Evolutionary conservation across 2,329 filamentous ascomycete genomes (phyloP).

Genomic region (Xylaria sp.): DNA sequence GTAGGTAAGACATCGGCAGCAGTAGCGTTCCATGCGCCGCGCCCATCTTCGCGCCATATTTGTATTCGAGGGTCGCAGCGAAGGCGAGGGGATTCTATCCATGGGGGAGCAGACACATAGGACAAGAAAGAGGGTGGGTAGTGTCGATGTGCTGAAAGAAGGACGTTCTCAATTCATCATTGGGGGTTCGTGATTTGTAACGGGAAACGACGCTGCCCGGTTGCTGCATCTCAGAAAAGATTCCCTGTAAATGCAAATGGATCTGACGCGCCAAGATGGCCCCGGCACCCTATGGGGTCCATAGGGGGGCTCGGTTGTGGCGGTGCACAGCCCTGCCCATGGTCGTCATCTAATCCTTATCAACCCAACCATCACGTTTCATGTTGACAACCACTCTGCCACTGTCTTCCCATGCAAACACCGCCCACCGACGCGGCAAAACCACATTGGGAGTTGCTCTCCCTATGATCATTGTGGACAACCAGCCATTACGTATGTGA

Average conservation of each 20-base stretch:
- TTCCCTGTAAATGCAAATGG: too few relatives aligned
- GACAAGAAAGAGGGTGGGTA: background rate
- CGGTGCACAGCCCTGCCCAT: background rate
- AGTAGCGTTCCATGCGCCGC: slow-evolving; percentile 76
- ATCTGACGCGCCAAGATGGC: too few relatives aligned
- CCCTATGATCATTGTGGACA: background rate
- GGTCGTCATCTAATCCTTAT: background rate
- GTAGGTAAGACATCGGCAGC: slow-evolving; percentile 77
- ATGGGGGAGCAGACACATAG: slow-evolving; percentile 20
- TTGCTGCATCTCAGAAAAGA: background rate
- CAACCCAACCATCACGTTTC: background rate
- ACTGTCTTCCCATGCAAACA: background rate
- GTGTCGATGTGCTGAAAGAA: background rate
- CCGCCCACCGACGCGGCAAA: background rate
- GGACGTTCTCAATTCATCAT: background rate
- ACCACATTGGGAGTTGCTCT: background rate
- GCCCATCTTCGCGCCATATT: slow-evolving; percentile 66
- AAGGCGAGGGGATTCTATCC: slow-evolving; percentile 31
- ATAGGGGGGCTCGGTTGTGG: slow-evolving; percentile 6
- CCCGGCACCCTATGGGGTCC: too few relatives aligned
- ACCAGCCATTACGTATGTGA: background rate
- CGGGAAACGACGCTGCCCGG: background rate
- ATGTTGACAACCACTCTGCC: background rate
- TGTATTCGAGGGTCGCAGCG: slow-evolving; percentile 44
- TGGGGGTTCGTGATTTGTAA: background rate